These are phyloP conservation scores for Cardiospermum halicacabum DNA, from an alignment of 345 rosid genomes.

Conservation along the genomic window DNA sequence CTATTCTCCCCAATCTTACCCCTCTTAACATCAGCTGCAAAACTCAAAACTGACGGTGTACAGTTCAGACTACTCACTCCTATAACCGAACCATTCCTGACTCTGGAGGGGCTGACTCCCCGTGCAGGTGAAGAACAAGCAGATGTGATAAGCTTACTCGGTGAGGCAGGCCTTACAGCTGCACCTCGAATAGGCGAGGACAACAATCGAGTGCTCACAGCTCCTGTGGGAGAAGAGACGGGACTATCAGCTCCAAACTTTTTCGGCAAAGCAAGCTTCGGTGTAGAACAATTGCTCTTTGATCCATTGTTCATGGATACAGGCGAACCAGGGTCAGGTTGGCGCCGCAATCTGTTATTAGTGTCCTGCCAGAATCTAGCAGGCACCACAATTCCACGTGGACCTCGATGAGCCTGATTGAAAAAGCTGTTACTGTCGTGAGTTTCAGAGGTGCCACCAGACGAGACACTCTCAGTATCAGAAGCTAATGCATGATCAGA, in stretches of 20 bases:
- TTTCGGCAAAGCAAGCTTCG: conserved; percentile 39
- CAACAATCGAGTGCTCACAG: conserved; percentile 43
- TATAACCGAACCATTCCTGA: conserved; percentile 35
- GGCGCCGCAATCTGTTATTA: conserved; percentile 40
- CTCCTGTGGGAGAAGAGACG: conserved; percentile 50
- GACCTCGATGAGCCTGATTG: conserved; percentile 22
- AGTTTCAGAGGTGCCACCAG: conserved; percentile 56
- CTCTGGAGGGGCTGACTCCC: conserved; percentile 68
- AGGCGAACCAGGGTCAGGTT: conserved; percentile 39
- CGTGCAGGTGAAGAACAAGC: conserved; percentile 52
- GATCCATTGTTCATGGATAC: conserved; percentile 29
- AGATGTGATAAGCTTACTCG: conserved; percentile 46
- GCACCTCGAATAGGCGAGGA: conserved; percentile 52
- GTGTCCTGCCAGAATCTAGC: conserved; percentile 57
- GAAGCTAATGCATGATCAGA: conserved; percentile 41
- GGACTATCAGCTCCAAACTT: conserved; percentile 49
- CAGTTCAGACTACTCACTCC: conserved; percentile 30
- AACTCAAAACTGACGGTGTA: conserved; percentile 68
- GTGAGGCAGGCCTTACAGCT: conserved; percentile 57
- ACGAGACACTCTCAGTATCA: conserved; percentile 83
- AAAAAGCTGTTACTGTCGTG: conserved; percentile 27
- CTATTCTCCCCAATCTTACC: conserved; percentile 63
- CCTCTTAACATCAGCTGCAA: conserved; percentile 76
- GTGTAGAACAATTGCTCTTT: conserved; percentile 26
- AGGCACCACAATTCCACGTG: conserved; percentile 36